Percentiles rank a stretch among this genome's conserved stretches.
These are phyloP conservation scores for Cyamopsis tetragonoloba DNA, from an alignment of 306 rosid species.

Conservation along the genomic window DNA sequence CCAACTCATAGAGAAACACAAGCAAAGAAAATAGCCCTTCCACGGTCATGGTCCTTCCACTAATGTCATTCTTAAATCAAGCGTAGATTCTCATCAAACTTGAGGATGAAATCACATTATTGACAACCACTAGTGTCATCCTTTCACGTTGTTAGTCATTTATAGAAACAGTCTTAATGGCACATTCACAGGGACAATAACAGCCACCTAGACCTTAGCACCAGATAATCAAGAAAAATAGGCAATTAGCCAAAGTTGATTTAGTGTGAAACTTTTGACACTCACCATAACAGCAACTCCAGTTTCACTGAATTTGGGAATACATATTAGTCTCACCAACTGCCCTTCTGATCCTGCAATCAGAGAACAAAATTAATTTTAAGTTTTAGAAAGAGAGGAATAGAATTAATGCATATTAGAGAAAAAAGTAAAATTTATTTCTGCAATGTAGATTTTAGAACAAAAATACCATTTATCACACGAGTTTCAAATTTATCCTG, in stretches of 20 bases:
- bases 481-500: conserved; percentile 75
- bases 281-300: conserved; percentile 91
- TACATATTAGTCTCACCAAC: conserved; percentile 71
- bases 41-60: neutral
- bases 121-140: neutral
- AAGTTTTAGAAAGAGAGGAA: conserved; percentile 1
- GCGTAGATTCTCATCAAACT: conserved; percentile 20
- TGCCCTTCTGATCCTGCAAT: conserved; percentile 85
- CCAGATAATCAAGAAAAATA: no score
- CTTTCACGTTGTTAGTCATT: neutral
- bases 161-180: neutral
- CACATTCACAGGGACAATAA: neutral
- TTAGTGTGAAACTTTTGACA: neutral
- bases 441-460: conserved; percentile 8
- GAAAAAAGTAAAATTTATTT: neutral
- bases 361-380: conserved; percentile 3
- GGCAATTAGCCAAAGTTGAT: no score
- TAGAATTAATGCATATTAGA: conserved; percentile 18
- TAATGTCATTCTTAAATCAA: neutral
- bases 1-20: neutral
- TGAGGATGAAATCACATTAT: neutral
- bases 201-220: neutral
- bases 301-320: conserved; percentile 80
- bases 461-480: conserved; percentile 59
- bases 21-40: conserved; percentile 15